These are phyloP conservation scores for Erythrophleum ivorense DNA, from an alignment of 331 rosid genomes.

Conservation along the genomic window DNA sequence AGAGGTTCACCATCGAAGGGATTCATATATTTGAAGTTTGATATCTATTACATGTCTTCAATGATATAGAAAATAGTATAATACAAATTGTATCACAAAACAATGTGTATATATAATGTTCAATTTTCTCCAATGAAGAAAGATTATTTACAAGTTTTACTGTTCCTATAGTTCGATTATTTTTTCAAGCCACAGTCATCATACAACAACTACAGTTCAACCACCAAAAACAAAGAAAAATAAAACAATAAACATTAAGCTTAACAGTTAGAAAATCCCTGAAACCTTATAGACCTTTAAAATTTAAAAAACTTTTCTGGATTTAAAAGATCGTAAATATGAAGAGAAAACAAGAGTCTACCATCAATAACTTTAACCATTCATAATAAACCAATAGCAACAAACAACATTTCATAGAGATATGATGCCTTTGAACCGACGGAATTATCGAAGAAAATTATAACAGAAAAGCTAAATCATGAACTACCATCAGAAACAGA, in stretches of 20 bases:
- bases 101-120: neutral
- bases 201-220: neutral
- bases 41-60: neutral
- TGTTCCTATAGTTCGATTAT: neutral
- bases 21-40: neutral
- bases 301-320: neutral
- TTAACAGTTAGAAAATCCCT: neutral
- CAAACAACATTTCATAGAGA: neutral
- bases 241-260: neutral
- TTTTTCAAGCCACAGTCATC: neutral
- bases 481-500: neutral
- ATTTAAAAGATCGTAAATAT: neutral
- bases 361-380: neutral
- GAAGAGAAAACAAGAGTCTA: neutral
- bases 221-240: neutral
- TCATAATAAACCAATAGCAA: neutral
- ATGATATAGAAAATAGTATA: neutral
- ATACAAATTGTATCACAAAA: neutral
- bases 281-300: neutral
- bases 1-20: neutral
- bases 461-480: neutral
- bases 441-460: neutral
- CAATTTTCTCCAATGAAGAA: neutral
- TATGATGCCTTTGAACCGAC: neutral
- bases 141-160: neutral